Evolutionary conservation across 352 stramenopile genomes (phyloP).

Genomic region (Thalassiosira exigua): DNA sequence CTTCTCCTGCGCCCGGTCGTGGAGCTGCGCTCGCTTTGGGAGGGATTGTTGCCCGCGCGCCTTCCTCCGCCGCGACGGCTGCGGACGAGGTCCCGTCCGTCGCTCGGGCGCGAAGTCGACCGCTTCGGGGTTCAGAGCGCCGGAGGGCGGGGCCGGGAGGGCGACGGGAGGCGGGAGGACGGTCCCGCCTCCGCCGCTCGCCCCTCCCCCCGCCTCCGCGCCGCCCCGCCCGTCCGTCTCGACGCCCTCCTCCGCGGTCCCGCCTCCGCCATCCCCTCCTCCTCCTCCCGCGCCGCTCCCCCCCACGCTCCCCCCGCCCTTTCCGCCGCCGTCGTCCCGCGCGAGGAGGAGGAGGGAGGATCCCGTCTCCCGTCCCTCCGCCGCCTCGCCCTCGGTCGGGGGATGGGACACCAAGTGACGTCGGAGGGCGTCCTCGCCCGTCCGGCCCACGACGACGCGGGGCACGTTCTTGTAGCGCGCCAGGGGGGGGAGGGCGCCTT

Average conservation of each 20-base stretch:
- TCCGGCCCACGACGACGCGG: slow-evolving; percentile 44
- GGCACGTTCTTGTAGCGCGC: slow-evolving; percentile 35
- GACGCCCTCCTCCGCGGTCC: not conserved
- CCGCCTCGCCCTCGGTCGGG: slow-evolving; percentile 41
- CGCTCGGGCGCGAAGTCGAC: slow-evolving; percentile 25
- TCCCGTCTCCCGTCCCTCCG: slow-evolving; percentile 67
- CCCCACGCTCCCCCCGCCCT: not conserved
- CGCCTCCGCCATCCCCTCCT: not conserved
- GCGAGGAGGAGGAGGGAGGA: slow-evolving; percentile 51
- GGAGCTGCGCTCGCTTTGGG: slow-evolving; percentile 73
- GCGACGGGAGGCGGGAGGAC: no score
- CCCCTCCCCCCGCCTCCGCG: not conserved
- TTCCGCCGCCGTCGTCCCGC: slow-evolving; percentile 10
- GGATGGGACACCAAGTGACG: slow-evolving; percentile 59
- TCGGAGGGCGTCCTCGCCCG: slow-evolving; percentile 44
- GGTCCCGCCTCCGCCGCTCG: slow-evolving; percentile 8
- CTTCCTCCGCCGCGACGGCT: not conserved
- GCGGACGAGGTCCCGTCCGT: no score
- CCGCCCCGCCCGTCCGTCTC: not conserved
- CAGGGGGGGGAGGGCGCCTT: not conserved
- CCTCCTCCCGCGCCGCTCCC: not conserved
- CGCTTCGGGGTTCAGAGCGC: no score
- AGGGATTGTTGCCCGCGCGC: slow-evolving; percentile 82
- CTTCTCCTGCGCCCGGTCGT: slow-evolving; percentile 21
- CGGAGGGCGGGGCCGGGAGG: no score